Evolutionary conservation across 768 basidiomycete genomes (phyloP).

Genomic region (Hygrocybe punicea): DNA sequence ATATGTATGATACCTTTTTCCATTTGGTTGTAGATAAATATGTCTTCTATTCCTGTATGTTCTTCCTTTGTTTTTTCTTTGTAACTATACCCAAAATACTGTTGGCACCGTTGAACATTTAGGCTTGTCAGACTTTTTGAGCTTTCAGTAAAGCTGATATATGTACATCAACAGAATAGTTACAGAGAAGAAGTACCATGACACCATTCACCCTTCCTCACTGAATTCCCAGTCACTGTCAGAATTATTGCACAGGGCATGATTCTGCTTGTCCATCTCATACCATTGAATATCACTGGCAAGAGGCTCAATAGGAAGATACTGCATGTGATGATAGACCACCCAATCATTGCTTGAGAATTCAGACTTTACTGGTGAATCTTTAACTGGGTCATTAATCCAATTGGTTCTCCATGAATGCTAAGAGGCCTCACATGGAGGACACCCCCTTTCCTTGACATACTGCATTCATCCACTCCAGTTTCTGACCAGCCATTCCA

Average conservation of each 20-base stretch:
- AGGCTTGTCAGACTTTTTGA: too few relatives aligned
- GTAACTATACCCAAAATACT: too few relatives aligned
- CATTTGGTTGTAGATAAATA: too few relatives aligned
- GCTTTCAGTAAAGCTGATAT: too few relatives aligned
- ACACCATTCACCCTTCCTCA: too few relatives aligned
- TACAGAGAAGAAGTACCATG: too few relatives aligned
- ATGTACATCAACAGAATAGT: too few relatives aligned
- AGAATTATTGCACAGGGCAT: not conserved
- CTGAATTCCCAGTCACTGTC: not conserved
- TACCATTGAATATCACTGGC: not conserved
- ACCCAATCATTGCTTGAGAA: not conserved
- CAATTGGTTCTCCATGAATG: not conserved
- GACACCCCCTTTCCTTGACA: not conserved
- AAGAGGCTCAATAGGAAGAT: not conserved
- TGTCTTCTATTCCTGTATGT: too few relatives aligned
- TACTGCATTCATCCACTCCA: not conserved
- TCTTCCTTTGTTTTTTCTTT: too few relatives aligned
- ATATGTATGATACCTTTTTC: too few relatives aligned
- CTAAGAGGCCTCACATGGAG: not conserved
- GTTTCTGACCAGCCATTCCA: constrained; percentile 6
- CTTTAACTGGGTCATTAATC: not conserved
- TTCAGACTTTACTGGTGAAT: not conserved
- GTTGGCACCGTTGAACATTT: too few relatives aligned
- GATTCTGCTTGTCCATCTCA: not conserved
- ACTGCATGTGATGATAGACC: not conserved